phyloP scores from a whole-genome alignment of 2,329 filamentous ascomycete genomes.

The Myriosclerotinia duriaeana region DNA sequence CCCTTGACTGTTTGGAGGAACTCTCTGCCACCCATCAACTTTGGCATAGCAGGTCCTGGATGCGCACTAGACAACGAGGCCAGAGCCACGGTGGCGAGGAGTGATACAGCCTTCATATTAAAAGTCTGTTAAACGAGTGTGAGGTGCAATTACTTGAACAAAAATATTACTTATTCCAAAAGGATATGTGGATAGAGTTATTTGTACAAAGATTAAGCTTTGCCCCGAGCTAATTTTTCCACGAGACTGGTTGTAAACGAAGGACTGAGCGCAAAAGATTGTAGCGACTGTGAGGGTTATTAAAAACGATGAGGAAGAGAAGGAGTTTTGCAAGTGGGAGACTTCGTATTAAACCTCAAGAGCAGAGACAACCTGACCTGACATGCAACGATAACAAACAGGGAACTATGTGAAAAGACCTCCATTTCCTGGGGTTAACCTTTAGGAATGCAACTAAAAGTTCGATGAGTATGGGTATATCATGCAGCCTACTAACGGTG shows the following conservation, averaged over 20 bases:
- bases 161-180: background rate
- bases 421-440: slow-evolving; percentile 2
- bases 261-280: slow-evolving; percentile 2
- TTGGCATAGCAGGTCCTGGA: slow-evolving; percentile 28
- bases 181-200: background rate
- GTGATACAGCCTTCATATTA: slow-evolving; percentile 30
- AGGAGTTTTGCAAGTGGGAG: background rate
- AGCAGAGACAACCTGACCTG: slow-evolving; percentile 6
- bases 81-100: slow-evolving; percentile 27
- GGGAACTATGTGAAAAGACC: background rate
- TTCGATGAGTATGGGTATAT: background rate
- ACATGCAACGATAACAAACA: slow-evolving; percentile 10
- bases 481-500: slow-evolving; percentile 8
- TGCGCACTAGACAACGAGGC: slow-evolving; percentile 31
- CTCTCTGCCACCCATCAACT: slow-evolving; percentile 34
- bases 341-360: slow-evolving; percentile 11
- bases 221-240: background rate
- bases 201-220: background rate
- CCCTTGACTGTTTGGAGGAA: slow-evolving; percentile 36
- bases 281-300: slow-evolving; percentile 20
- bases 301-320: background rate
- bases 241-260: background rate
- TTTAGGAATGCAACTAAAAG: background rate
- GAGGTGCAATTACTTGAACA: background rate
- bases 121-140: background rate